A percentile compares a stretch with the other conserved stretches of the same genome.
Conservation (phyloP, 2,329 filamentous ascomycete species). For the Mycosphaerella sp. region DNA sequence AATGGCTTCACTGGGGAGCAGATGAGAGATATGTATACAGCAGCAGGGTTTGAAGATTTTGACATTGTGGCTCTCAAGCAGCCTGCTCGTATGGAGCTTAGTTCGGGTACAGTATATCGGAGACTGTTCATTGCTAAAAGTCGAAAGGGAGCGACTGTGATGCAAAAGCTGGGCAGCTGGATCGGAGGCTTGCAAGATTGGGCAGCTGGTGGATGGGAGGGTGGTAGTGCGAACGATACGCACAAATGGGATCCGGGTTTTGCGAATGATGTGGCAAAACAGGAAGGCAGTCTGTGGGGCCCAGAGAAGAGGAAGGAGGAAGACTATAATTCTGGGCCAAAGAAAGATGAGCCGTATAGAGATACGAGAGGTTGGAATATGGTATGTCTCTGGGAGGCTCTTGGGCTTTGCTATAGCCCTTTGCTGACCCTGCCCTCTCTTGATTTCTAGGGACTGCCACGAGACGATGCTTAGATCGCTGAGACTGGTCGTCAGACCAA, state of each 20-base stretch:
- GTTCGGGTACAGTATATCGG: constrained; percentile 23
- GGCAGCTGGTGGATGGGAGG: constrained; percentile 4
- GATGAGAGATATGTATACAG: constrained; percentile 27
- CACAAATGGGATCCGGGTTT: constrained; percentile 3
- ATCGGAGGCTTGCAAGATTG: constrained; percentile 15
- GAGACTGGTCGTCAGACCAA: neutral
- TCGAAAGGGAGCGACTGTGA: constrained; percentile 22
- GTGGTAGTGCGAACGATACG: neutral
- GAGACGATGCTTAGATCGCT: neutral
- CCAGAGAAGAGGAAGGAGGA: constrained; percentile 2
- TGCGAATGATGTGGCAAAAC: constrained; percentile 7
- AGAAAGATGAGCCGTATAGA: constrained; percentile 3
- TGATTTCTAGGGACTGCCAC: neutral
- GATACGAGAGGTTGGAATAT: constrained; percentile 3
- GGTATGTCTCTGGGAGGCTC: neutral
- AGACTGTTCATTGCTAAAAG: constrained; percentile 33
- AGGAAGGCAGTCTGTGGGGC: constrained; percentile 3
- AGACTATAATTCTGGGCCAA: neutral
- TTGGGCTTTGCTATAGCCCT: neutral
- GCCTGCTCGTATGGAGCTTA: constrained; percentile 27
- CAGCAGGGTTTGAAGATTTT: constrained; percentile 30
- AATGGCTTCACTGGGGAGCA: constrained; percentile 28
- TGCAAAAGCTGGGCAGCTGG: constrained; percentile 18
- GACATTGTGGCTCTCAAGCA: constrained; percentile 29
- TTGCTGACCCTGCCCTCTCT: neutral